A percentile compares a stretch with the other conserved stretches of the same genome.
Conservation (phyloP, 768 basidiomycete genomes). For the Suillus americanus region DNA sequence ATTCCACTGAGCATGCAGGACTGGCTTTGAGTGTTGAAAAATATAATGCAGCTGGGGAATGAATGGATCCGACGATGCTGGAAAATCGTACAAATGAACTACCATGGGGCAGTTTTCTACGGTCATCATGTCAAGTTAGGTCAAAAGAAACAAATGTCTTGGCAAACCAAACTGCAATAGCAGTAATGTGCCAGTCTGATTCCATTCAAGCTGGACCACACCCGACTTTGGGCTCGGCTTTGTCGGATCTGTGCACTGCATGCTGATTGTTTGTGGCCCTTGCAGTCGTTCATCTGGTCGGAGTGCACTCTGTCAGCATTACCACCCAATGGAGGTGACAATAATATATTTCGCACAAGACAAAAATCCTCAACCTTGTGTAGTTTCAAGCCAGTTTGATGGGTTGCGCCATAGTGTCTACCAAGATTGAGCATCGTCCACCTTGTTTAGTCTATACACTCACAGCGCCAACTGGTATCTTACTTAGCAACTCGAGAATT, state of each 20-base stretch:
- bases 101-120: conserved; percentile 63
- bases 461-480: conserved; percentile 58
- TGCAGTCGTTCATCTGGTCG: conserved; percentile 62
- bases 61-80: conserved; percentile 55
- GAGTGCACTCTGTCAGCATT: conserved; percentile 2
- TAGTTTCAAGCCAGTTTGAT: conserved; percentile 77
- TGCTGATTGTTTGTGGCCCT: conserved; percentile 51
- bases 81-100: conserved; percentile 73
- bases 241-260: conserved; percentile 53
- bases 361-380: conserved; percentile 82
- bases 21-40: conserved; percentile 60
- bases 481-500: conserved; percentile 60
- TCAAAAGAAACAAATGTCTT: background rate
- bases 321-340: background rate
- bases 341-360: conserved; percentile 56
- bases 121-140: conserved; percentile 11
- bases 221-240: conserved; percentile 70
- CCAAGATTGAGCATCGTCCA: conserved; percentile 4
- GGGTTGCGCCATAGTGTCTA: conserved; percentile 90
- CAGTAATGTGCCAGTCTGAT: conserved; percentile 69
- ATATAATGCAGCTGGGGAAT: conserved; percentile 64
- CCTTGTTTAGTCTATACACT: conserved; percentile 22
- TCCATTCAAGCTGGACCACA: conserved; percentile 76
- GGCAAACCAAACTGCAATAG: conserved; percentile 68
- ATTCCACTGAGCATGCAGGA: conserved; percentile 77